Conservation (phyloP, 176 grass and related monocot species). For the Rhynchospora tenuis region DNA sequence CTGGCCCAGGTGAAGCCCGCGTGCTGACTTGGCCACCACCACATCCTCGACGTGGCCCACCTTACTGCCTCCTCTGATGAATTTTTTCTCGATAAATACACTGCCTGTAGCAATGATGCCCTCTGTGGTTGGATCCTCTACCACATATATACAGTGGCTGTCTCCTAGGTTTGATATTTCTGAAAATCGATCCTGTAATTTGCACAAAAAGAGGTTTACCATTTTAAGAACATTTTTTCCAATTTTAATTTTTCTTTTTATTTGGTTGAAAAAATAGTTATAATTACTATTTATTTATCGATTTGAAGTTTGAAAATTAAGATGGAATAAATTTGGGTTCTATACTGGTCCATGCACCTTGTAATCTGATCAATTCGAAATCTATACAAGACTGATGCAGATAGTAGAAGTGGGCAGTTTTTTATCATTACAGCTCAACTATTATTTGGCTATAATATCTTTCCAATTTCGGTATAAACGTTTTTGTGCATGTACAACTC, state of each 20-base stretch:
- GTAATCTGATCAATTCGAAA: background rate
- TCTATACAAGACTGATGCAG: background rate
- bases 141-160: conserved; percentile 60
- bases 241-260: background rate
- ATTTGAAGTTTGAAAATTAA: background rate
- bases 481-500: background rate
- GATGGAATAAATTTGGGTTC: background rate
- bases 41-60: conserved; percentile 87
- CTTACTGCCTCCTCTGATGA: conserved; percentile 70
- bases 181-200: conserved; percentile 35
- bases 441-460: background rate
- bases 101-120: conserved; percentile 64
- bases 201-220: background rate
- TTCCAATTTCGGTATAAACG: background rate
- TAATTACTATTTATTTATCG: background rate
- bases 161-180: conserved; percentile 64
- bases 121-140: conserved; percentile 35
- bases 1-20: conserved; percentile 51
- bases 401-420: background rate
- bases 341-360: background rate
- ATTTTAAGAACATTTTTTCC: background rate
- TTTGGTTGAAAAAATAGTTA: background rate
- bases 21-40: conserved; percentile 57
- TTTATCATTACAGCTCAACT: too few species aligned
- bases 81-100: conserved; percentile 81